A percentile compares a stretch with the other conserved stretches of the same genome.
These are phyloP conservation scores for Neofusicoccum umdonicola DNA, from an alignment of 2,329 filamentous ascomycete genomes.

Conservation along the genomic window DNA sequence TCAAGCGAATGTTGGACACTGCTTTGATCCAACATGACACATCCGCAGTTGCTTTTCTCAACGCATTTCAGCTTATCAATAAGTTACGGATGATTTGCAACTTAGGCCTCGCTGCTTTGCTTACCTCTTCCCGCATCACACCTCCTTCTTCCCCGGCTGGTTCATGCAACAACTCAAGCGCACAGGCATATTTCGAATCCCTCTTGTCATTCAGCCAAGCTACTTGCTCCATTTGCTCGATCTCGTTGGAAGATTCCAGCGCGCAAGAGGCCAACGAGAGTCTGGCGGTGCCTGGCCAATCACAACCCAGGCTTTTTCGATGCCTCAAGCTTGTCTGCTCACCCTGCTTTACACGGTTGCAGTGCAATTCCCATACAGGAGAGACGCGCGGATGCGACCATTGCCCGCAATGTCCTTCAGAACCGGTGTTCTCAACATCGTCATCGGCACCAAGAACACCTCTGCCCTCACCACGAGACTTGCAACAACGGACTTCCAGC, in stretches of 20 bases:
- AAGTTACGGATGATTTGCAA: neutral
- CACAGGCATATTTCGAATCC: neutral
- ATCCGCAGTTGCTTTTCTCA: neutral
- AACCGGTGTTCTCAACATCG: too few relatives aligned
- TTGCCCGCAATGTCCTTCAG: too few relatives aligned
- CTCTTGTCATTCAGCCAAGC: neutral
- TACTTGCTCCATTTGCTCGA: neutral
- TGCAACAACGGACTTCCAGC: too few relatives aligned
- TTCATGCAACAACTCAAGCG: neutral
- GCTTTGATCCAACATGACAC: neutral
- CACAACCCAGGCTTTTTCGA: too few relatives aligned
- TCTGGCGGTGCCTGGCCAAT: neutral
- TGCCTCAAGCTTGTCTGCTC: too few relatives aligned
- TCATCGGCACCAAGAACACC: too few relatives aligned
- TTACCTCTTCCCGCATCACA: conserved; percentile 25
- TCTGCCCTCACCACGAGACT: too few relatives aligned
- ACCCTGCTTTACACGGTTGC: too few relatives aligned
- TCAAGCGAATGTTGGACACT: neutral
- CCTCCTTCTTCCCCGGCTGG: neutral
- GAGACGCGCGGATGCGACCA: too few relatives aligned
- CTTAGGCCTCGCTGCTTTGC: neutral
- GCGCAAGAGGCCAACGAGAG: neutral
- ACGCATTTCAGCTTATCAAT: neutral
- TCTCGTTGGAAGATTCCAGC: neutral
- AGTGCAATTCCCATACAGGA: too few relatives aligned